phyloP scores from a whole-genome alignment of 2,329 filamentous ascomycete genomes.

The Xylariaceae sp. region DNA sequence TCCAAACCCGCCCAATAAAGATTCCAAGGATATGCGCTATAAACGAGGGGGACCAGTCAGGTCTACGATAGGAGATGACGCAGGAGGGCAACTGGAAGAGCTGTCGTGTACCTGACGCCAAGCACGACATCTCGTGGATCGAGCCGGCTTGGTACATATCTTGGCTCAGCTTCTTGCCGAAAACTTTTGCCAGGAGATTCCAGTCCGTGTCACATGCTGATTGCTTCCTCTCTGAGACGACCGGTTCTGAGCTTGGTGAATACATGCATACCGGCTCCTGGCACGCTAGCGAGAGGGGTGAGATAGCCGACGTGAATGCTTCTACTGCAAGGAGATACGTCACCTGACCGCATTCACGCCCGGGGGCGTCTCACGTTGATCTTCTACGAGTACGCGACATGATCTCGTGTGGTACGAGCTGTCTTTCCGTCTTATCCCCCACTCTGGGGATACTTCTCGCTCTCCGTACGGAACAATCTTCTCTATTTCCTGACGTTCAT shows the following conservation, averaged over 20 bases:
- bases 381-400: not conserved
- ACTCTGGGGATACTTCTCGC: not conserved
- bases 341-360: slow-evolving; percentile 14
- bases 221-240: not conserved
- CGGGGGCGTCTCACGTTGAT: slow-evolving; percentile 7
- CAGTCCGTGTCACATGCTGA: not conserved
- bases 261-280: slow-evolving; percentile 9
- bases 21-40: slow-evolving; percentile 15
- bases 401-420: not conserved
- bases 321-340: slow-evolving; percentile 11
- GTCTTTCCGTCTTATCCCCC: slow-evolving; percentile 6
- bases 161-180: slow-evolving; percentile 7
- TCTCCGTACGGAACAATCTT: slow-evolving; percentile 1
- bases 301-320: not conserved
- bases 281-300: not conserved
- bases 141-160: slow-evolving; percentile 18
- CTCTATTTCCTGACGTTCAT: not conserved
- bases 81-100: slow-evolving; percentile 1
- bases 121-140: slow-evolving; percentile 16
- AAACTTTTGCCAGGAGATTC: not conserved
- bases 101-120: slow-evolving; percentile 17
- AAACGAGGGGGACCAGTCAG: slow-evolving; percentile 14
- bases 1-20: not conserved
- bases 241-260: not conserved
- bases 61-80: not conserved